phyloP scores from a whole-genome alignment of 257 asterid genomes.

The Oldenlandia corymbosa region DNA sequence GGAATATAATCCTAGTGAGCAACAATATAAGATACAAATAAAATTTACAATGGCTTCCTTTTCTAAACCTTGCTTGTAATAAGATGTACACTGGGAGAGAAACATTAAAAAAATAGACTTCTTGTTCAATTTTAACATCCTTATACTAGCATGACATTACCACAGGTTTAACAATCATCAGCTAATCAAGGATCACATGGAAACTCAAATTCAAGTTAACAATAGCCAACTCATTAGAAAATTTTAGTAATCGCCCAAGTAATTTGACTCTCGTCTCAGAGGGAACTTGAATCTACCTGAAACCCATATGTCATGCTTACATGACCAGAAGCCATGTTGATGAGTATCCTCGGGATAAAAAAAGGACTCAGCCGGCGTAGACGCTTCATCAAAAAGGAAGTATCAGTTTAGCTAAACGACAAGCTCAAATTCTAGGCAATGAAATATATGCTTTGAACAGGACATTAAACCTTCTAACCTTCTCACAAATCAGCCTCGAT shows the following conservation, averaged over 20 bases:
- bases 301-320: slow-evolving; percentile 97
- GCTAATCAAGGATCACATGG: neutral
- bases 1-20: neutral
- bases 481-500: slow-evolving; percentile 74
- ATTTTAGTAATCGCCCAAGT: neutral
- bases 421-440: neutral
- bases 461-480: slow-evolving; percentile 40
- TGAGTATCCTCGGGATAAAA: slow-evolving; percentile 89
- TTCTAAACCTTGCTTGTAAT: neutral
- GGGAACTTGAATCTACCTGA: slow-evolving; percentile 42
- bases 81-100: neutral
- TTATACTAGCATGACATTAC: neutral
- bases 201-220: neutral
- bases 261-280: neutral
- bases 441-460: neutral
- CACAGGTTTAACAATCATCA: neutral
- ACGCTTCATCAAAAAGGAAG: slow-evolving; percentile 42
- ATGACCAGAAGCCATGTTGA: slow-evolving; percentile 98
- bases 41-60: neutral
- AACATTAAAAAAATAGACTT: neutral
- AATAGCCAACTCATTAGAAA: neutral
- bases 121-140: neutral
- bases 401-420: neutral
- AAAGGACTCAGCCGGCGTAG: slow-evolving; percentile 90
- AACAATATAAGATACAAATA: neutral